A percentile compares a stretch with the other conserved stretches of the same genome.
Conservation (phyloP, 768 basidiomycete genomes). For the Serendipita sp. region DNA sequence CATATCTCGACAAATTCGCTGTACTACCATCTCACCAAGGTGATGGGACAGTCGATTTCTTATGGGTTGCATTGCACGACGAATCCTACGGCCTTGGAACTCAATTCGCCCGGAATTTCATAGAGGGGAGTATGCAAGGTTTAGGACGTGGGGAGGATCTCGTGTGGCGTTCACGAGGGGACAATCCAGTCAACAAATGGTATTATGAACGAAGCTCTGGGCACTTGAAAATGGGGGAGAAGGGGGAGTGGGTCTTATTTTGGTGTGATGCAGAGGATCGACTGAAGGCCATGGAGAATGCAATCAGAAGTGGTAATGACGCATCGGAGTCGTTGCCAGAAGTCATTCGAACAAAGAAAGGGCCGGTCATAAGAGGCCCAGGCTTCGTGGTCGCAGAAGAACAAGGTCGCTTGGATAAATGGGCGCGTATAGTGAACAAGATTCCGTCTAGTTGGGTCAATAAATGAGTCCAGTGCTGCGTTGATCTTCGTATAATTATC, state of each 20-base stretch:
- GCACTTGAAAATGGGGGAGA: conserved; percentile 46
- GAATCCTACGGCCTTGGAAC: conserved; percentile 95
- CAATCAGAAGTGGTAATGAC: conserved; percentile 16
- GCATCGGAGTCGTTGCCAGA: conserved; percentile 27
- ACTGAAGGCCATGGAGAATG: conserved; percentile 25
- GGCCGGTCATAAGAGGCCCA: conserved; percentile 26
- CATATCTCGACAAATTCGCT: conserved; percentile 97
- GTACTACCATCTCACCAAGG: conserved; percentile 91
- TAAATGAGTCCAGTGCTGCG: not conserved
- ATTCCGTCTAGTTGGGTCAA: conserved; percentile 64
- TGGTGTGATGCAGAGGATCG: conserved; percentile 97
- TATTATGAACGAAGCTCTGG: conserved; percentile 94
- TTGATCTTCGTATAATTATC: not conserved
- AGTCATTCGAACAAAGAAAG: conserved; percentile 44
- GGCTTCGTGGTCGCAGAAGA: conserved; percentile 70
- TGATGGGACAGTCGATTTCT: conserved; percentile 96
- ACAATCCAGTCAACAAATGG: conserved; percentile 99
- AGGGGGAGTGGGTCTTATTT: conserved; percentile 77
- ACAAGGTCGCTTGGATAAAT: conserved; percentile 46
- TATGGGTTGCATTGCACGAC: conserved; percentile 97
- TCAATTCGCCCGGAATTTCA: conserved; percentile 73
- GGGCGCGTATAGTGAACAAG: conserved; percentile 50
- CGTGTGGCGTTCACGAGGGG: conserved; percentile 83
- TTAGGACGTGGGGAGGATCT: conserved; percentile 82
- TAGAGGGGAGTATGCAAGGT: conserved; percentile 84